These are phyloP conservation scores for Clitopilus passeckerianus DNA, from an alignment of 768 basidiomycete genomes.

Conservation along the genomic window DNA sequence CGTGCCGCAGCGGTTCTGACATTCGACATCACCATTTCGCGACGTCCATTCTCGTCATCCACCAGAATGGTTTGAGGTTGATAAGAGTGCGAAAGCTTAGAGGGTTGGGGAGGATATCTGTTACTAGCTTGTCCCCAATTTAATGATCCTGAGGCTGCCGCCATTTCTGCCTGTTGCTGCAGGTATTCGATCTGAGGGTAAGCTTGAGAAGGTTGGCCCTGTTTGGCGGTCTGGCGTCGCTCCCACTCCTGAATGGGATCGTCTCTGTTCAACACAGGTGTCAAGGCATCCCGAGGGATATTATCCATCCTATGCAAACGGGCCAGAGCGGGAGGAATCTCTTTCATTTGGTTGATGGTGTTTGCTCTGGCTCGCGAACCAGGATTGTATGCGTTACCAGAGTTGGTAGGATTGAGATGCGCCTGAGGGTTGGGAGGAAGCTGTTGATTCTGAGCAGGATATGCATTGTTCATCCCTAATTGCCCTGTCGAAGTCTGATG, in stretches of 20 bases:
- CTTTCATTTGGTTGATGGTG: constrained; percentile 89
- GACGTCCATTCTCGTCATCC: constrained; percentile 47
- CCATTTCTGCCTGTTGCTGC: constrained; percentile 90
- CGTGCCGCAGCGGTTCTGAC: constrained; percentile 59
- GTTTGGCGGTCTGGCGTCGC: constrained; percentile 73
- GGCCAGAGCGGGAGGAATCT: constrained; percentile 91
- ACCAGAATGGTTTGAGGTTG: constrained; percentile 64
- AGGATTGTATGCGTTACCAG: constrained; percentile 67
- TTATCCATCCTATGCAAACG: constrained; percentile 87
- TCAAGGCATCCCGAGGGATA: constrained; percentile 83
- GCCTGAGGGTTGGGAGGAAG: constrained; percentile 21
- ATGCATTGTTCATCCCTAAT: constrained; percentile 26
- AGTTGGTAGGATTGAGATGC: constrained; percentile 47
- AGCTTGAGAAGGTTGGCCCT: constrained; percentile 56
- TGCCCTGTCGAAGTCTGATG: constrained; percentile 51
- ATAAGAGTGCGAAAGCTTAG: constrained; percentile 61
- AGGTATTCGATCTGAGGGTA: constrained; percentile 90
- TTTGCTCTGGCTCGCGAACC: constrained; percentile 76
- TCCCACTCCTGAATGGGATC: constrained; percentile 98
- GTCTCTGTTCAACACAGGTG: constrained; percentile 91
- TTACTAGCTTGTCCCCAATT: constrained; percentile 43
- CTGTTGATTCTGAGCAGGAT: constrained; percentile 26
- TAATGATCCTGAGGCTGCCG: constrained; percentile 53
- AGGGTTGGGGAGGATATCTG: constrained; percentile 61
- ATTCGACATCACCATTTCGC: constrained; percentile 81